Evolutionary conservation across 2,329 filamentous ascomycete genomes (phyloP).

Genomic region (Aureobasidium sp.): DNA sequence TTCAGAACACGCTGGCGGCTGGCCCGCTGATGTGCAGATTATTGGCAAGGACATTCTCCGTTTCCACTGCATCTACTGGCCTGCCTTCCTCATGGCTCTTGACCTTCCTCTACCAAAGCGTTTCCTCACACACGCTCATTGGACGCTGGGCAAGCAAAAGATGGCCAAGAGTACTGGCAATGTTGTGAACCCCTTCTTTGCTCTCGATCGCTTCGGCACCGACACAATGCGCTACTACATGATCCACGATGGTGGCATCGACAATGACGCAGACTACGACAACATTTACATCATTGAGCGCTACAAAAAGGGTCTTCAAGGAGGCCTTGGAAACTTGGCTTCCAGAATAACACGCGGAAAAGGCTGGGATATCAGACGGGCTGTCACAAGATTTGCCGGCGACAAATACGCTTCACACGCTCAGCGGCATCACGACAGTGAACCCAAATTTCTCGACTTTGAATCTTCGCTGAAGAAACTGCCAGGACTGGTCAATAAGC

Average conservation of each 20-base stretch:
- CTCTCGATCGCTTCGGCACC: constrained; percentile 78
- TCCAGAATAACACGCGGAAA: constrained; percentile 53
- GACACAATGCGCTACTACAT: constrained; percentile 89
- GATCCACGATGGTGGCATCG: constrained; percentile 68
- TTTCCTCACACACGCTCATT: constrained; percentile 86
- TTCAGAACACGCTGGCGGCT: constrained; percentile 56
- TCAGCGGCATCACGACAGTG: not conserved
- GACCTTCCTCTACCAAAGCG: constrained; percentile 70
- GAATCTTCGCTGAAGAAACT: constrained; percentile 37
- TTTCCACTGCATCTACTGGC: constrained; percentile 98
- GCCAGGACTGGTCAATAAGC: constrained; percentile 37
- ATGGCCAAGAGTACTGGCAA: constrained; percentile 97
- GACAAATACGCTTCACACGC: not conserved
- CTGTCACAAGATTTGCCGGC: constrained; percentile 26
- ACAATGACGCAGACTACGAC: constrained; percentile 74
- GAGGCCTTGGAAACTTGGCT: constrained; percentile 72
- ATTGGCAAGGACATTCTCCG: constrained; percentile 95
- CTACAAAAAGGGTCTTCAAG: constrained; percentile 74
- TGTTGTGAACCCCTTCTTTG: constrained; percentile 89
- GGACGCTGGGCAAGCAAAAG: constrained; percentile 85
- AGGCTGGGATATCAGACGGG: constrained; percentile 51
- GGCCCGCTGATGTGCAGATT: constrained; percentile 88
- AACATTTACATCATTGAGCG: constrained; percentile 67
- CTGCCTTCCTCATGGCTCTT: constrained; percentile 85
- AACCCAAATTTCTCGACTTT: constrained; percentile 23